Percentiles rank a stretch among this genome's conserved stretches.
phyloP scores from a whole-genome alignment of 352 stramenopile species.

The Pythium phragmitis region DNA sequence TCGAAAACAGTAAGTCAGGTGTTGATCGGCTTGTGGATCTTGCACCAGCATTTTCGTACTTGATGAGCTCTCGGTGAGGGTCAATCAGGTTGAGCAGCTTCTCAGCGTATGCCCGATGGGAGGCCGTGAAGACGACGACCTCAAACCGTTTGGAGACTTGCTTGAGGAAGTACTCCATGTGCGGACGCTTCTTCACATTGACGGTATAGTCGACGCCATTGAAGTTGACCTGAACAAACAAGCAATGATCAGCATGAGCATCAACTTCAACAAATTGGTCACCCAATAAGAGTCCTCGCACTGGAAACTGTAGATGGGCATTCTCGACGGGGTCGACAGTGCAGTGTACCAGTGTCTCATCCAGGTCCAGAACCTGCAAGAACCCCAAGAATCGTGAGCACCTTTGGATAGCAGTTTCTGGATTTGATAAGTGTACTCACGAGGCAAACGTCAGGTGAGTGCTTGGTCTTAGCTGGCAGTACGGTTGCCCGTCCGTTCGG shows the following conservation, averaged over 20 bases:
- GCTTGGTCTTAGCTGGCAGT: conserved; percentile 50
- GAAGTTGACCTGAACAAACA: conserved; percentile 76
- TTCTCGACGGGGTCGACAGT: conserved; percentile 94
- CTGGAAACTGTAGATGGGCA: conserved; percentile 95
- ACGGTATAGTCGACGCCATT: conserved; percentile 96
- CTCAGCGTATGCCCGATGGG: conserved; percentile 94
- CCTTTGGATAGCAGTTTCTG: not conserved
- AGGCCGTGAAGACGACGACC: conserved; percentile 99
- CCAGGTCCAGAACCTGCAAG: conserved; percentile 93
- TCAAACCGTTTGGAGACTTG: conserved; percentile 93
- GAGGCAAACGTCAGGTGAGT: conserved; percentile 71
- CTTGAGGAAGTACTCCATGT: conserved; percentile 95
- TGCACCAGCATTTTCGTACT: conserved; percentile 37
- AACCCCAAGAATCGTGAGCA: not conserved
- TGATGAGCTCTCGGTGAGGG: conserved; percentile 87
- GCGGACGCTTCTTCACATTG: conserved; percentile 95
- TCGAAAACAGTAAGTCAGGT: conserved; percentile 38
- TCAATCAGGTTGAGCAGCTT: conserved; percentile 97
- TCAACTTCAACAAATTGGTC: not conserved
- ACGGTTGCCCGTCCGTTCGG: conserved; percentile 46
- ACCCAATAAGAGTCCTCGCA: conserved; percentile 33
- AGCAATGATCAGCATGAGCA: not conserved
- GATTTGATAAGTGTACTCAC: conserved; percentile 24
- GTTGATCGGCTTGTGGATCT: not conserved
- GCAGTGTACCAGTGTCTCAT: conserved; percentile 99